A percentile compares a stretch with the other conserved stretches of the same genome.
Evolutionary conservation across 371 early-diverging fungal species (phyloP).

Genomic region (Haplosporangium sp.): DNA sequence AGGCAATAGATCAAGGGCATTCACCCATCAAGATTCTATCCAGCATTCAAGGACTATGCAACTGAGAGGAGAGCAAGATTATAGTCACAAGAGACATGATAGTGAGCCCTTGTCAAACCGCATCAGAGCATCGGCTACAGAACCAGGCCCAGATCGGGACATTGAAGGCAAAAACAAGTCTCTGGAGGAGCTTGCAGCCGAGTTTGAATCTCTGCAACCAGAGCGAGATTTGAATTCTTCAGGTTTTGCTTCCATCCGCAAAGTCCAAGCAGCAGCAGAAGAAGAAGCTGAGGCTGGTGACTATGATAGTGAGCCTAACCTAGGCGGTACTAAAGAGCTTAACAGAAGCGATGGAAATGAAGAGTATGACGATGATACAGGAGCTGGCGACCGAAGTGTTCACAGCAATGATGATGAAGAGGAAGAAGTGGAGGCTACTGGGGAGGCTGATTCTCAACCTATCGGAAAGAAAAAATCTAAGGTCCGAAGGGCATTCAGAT

Average conservation of each 20-base stretch:
- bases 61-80: constrained; percentile 32
- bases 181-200: constrained; percentile 17
- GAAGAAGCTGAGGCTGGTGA: background rate
- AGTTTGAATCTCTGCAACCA: constrained; percentile 21
- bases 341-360: background rate
- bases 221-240: too few species aligned
- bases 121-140: constrained; percentile 12
- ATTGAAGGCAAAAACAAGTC: constrained; percentile 8
- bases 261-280: background rate
- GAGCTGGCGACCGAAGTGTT: background rate
- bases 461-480: constrained; percentile 7
- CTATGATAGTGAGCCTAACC: background rate
- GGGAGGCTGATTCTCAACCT: background rate
- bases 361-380: background rate
- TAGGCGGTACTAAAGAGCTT: background rate
- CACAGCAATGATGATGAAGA: background rate
- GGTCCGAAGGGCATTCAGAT: constrained; percentile 8
- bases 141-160: constrained; percentile 18
- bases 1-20: too few species aligned
- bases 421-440: background rate
- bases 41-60: background rate
- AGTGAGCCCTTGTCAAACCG: constrained; percentile 27
- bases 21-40: constrained; percentile 4
- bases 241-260: too few species aligned
- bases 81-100: constrained; percentile 52